Evolutionary conservation across 2,329 filamentous ascomycete species (phyloP).

Genomic region (Curvularia eragrostidis): DNA sequence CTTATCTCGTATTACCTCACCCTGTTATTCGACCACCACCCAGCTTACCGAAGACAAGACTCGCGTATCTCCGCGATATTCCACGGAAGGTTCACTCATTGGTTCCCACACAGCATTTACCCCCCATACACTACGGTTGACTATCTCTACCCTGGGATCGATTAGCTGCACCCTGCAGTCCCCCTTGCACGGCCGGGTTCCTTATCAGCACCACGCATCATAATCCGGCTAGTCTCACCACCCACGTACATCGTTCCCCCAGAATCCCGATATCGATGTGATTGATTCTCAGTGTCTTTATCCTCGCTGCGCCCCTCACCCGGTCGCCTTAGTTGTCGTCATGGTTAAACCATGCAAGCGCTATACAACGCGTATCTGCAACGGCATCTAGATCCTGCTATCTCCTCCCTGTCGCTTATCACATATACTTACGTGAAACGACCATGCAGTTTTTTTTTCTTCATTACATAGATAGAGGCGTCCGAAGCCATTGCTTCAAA

Average conservation of each 20-base stretch:
- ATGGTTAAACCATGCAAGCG: not conserved
- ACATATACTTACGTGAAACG: conserved; percentile 21
- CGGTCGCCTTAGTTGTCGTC: not conserved
- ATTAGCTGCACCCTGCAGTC: conserved; percentile 10
- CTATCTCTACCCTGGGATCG: conserved; percentile 15
- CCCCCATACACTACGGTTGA: conserved; percentile 13
- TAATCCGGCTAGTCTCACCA: conserved; percentile 12
- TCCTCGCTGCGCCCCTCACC: not conserved
- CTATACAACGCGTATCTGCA: not conserved
- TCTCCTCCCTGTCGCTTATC: conserved; percentile 26
- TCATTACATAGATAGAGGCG: conserved; percentile 19
- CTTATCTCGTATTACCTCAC: conserved; percentile 23
- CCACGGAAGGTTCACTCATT: conserved; percentile 13
- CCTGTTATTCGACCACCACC: conserved; percentile 12
- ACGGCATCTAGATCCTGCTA: conserved; percentile 9
- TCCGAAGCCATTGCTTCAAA: not conserved
- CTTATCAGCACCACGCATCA: conserved; percentile 22
- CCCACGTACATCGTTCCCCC: conserved; percentile 11
- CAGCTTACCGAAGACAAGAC: conserved; percentile 9
- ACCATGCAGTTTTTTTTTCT: conserved; percentile 3
- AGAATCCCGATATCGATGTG: conserved; percentile 14
- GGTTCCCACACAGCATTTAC: conserved; percentile 14
- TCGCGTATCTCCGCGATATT: conserved; percentile 18
- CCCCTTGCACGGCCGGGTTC: not conserved
- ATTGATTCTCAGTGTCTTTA: not conserved